Conservation (phyloP, 1,284 basidiomycete species). For the Ganoderma multipileum region DNA sequence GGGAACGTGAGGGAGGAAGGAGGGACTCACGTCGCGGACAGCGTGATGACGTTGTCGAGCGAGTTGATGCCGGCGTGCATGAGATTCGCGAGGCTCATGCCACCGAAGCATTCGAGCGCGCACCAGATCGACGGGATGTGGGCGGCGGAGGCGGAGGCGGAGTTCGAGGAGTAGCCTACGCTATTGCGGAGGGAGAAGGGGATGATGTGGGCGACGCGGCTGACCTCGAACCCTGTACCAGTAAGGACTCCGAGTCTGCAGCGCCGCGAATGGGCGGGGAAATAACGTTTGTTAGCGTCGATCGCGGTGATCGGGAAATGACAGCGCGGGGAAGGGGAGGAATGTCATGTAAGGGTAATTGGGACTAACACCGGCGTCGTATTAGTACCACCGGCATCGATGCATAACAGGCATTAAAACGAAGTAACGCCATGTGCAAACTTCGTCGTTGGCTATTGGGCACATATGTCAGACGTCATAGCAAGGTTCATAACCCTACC, state of each 20-base stretch:
- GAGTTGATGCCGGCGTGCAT: constrained; percentile 29
- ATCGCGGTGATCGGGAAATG: not conserved
- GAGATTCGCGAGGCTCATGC: constrained; percentile 21
- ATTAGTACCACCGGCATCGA: not conserved
- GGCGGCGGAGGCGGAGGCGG: constrained; percentile 13
- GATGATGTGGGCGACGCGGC: constrained; percentile 27
- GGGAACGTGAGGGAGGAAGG: not conserved
- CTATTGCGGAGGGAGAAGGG: constrained; percentile 28
- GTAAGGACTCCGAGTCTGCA: not conserved
- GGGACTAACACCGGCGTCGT: not conserved
- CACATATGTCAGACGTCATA: not conserved
- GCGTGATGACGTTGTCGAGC: constrained; percentile 29
- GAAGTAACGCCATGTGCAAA: not conserved
- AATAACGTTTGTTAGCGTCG: constrained; percentile 4
- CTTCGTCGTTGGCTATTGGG: not conserved
- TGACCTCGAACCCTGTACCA: constrained; percentile 25
- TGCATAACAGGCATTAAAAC: not conserved
- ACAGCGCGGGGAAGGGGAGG: not conserved
- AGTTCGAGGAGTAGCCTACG: constrained; percentile 4
- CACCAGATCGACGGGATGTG: constrained; percentile 28
- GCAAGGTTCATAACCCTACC: not conserved
- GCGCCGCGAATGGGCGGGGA: not conserved
- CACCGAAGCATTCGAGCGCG: constrained; percentile 28
- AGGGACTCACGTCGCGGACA: constrained; percentile 27
- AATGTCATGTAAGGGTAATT: not conserved